A percentile compares a stretch with the other conserved stretches of the same genome.
phyloP scores from a whole-genome alignment of 768 basidiomycete species.

The Kwoniella botswanensis region DNA sequence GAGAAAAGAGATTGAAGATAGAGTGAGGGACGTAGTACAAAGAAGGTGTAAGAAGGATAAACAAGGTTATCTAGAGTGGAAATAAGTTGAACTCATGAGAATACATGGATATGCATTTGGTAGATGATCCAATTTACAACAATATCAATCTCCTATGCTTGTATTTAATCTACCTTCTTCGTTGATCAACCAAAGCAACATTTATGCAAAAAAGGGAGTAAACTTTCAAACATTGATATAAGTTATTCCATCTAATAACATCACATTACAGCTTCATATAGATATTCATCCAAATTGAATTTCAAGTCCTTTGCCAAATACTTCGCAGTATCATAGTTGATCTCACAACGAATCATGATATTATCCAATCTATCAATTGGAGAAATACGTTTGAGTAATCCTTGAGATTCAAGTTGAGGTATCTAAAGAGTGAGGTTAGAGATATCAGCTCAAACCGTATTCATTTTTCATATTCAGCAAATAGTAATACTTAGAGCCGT shows the following conservation, averaged over 20 bases:
- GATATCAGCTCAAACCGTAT: not conserved
- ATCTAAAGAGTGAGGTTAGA: slow-evolving; percentile 53
- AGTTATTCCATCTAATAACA: too few species aligned
- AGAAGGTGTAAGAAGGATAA: slow-evolving; percentile 60
- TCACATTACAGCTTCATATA: slow-evolving; percentile 44
- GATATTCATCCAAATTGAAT: slow-evolving; percentile 49
- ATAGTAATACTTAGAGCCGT: not conserved
- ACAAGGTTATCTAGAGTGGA: slow-evolving; percentile 50
- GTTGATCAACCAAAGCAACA: too few species aligned
- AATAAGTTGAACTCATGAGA: slow-evolving; percentile 1
- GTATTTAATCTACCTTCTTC: too few species aligned
- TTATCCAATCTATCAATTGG: slow-evolving; percentile 54
- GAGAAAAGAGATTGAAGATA: slow-evolving; percentile 64
- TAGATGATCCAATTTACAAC: not conserved
- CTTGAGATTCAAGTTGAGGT: slow-evolving; percentile 56
- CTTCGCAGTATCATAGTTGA: slow-evolving; percentile 46
- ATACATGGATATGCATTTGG: not conserved
- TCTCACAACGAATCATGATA: slow-evolving; percentile 53
- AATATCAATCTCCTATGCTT: too few species aligned
- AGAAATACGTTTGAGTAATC: slow-evolving; percentile 46
- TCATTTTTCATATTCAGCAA: not conserved
- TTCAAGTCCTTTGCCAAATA: slow-evolving; percentile 42
- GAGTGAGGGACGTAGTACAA: slow-evolving; percentile 74
- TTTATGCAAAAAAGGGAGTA: too few species aligned
- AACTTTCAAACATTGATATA: too few species aligned